Conservation (phyloP, 2,329 filamentous ascomycete species). For the Akanthomyces muscarius region DNA sequence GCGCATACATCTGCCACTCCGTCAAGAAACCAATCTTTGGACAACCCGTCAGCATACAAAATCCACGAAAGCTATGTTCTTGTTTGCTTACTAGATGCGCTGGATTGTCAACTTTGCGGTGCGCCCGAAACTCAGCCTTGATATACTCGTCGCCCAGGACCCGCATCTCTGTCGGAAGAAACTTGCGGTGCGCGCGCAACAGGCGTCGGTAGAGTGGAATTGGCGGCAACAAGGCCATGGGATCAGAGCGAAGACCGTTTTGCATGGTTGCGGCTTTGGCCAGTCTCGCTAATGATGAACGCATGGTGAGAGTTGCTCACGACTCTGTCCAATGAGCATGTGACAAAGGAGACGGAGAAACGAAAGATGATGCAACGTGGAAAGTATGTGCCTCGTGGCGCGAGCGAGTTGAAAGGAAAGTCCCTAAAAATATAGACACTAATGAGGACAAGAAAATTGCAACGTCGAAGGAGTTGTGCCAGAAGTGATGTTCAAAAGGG, state of each 20-base stretch:
- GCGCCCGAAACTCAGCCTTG: constrained; percentile 86
- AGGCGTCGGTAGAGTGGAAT: constrained; percentile 86
- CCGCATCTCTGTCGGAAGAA: constrained; percentile 69
- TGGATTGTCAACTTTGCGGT: constrained; percentile 81
- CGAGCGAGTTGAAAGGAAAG: neutral
- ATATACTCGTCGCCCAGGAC: constrained; percentile 88
- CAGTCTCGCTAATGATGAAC: constrained; percentile 26
- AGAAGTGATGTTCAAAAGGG: neutral
- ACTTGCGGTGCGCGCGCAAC: constrained; percentile 78
- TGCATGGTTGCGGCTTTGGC: constrained; percentile 35
- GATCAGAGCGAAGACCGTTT: constrained; percentile 34
- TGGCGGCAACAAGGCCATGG: constrained; percentile 73
- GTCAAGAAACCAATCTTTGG: constrained; percentile 85
- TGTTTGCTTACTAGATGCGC: constrained; percentile 69
- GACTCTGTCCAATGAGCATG: neutral
- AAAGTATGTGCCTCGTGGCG: neutral
- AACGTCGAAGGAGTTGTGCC: neutral
- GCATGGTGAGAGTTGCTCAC: constrained; percentile 24
- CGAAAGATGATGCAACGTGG: neutral
- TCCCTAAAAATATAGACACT: neutral
- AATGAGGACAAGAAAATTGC: no score
- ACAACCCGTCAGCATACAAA: neutral
- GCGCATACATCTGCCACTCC: constrained; percentile 94
- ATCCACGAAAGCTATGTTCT: neutral
- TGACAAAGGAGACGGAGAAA: neutral